Evolutionary conservation across 345 rosid species (phyloP).

Genomic region (Raphanus sativus): DNA sequence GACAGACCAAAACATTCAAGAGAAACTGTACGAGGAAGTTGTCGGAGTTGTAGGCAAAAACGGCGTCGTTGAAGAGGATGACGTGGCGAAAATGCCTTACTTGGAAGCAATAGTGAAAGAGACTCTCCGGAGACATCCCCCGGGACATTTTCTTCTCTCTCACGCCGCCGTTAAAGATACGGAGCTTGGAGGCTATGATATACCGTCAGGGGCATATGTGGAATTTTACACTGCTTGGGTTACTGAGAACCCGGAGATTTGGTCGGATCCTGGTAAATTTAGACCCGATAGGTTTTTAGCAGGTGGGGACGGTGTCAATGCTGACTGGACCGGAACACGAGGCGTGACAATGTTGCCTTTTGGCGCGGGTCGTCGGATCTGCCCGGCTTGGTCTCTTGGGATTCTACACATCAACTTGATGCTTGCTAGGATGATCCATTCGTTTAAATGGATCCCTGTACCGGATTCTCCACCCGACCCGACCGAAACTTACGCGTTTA

Average conservation of each 20-base stretch:
- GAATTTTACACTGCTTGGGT: conserved; percentile 95
- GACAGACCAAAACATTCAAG: conserved; percentile 63
- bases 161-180: conserved; percentile 70
- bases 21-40: conserved; percentile 64
- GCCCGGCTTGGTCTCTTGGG: conserved; percentile 88
- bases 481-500: conserved; percentile 82
- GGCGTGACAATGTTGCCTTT: conserved; percentile 81
- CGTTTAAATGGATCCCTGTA: conserved; percentile 68
- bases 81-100: conserved; percentile 65
- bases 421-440: conserved; percentile 86
- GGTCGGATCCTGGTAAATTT: conserved; percentile 74
- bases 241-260: conserved; percentile 73
- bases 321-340: conserved; percentile 82
- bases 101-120: conserved; percentile 77
- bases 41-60: conserved; percentile 55
- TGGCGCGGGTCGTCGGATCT: conserved; percentile 90
- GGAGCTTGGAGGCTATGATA: conserved; percentile 70
- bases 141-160: conserved; percentile 85
- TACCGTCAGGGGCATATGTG: conserved; percentile 64
- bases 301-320: conserved; percentile 81
- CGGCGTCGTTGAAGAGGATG: conserved; percentile 59
- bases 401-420: conserved; percentile 61
- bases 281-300: conserved; percentile 79
- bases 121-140: conserved; percentile 92
- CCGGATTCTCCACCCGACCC: conserved; percentile 71